Base-by-base conservation (phyloP, 805 yeast genomes). In the Tetrapisispora phaffii region DNA sequence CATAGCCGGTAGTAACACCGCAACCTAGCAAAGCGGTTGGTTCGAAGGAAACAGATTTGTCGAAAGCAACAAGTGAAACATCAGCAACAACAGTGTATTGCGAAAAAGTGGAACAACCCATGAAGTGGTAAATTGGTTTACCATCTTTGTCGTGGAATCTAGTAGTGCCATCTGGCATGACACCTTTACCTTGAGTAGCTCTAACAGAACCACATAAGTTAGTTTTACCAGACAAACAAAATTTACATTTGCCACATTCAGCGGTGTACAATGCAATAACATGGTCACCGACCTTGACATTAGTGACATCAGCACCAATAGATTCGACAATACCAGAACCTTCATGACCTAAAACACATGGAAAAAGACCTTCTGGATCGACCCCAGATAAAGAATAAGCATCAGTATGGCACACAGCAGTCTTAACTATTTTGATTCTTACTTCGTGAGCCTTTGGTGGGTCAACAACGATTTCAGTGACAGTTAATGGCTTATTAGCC, bases 391-490 rank as follows among this genome's bases (percentile, higher is more conserved):
- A 74, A 10, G 97, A 90, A 74, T 83, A 93, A 34, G 97, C 97
- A 65, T 93, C 99, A 31, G 99, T 93, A 72, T 93, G 98, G 68
- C 99, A 93, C 34, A 93, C 96, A 64, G 97, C 98, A 26, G 97
- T 85, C 71, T 84, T 75, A 42, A 73, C 73, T 47, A 93, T 70
- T 68, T 87, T 84, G 65, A 93, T 85, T 67, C 99, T 83, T 40
- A 93, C 97, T 70, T 93, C 99, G 63, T 93, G 97, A 40, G 96
- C 95, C 66, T 79, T 83, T 55, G 99, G 99, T 21, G 98, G 88
- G 21, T 76, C 82, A 37, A 93, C 99, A 62, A 83, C 87, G 54
- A 93, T 76, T 48, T 84, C 85, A 69, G 93, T 98, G 47, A 93
- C 75, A 35, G 79, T 59, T 57, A 93, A 75, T 47, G 86, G 86